Evolutionary conservation across 371 early-diverging fungal species (phyloP).

Genomic region (Lichtheimia corymbifera): DNA sequence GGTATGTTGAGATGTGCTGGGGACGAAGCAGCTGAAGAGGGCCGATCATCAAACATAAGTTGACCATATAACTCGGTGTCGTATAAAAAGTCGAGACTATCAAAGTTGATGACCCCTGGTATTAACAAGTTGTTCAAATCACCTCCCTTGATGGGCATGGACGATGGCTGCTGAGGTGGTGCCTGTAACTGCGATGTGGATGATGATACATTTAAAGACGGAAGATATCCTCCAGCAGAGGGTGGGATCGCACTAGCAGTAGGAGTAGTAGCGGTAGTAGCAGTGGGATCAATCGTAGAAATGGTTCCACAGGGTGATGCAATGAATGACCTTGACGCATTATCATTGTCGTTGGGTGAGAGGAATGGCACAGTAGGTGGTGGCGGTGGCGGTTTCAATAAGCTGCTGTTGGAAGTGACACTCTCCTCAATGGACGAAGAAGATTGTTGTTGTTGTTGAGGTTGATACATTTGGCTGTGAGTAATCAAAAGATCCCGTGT

Average conservation of each 20-base stretch:
- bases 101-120: constrained; percentile 28
- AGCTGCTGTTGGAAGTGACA: neutral
- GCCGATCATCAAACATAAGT: constrained; percentile 38
- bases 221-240: neutral
- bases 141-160: neutral
- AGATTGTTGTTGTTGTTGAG: constrained; percentile 6
- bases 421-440: neutral
- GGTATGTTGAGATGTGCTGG: neutral
- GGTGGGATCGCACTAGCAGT: neutral
- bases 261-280: neutral
- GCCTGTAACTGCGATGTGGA: neutral
- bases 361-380: no score
- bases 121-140: constrained; percentile 4
- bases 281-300: no score
- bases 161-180: neutral
- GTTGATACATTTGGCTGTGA: constrained; percentile 41
- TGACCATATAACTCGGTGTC: constrained; percentile 46
- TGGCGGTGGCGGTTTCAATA: no score
- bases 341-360: no score
- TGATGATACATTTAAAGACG: neutral
- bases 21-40: neutral
- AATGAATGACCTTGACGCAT: no score
- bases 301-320: no score
- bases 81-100: constrained; percentile 42
- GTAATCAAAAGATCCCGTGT: constrained; percentile 38